Evolutionary conservation across 441 rosid species (phyloP), one percentile per base, ranked within the genome.

Genomic region (Erodium texanum): DNA sequence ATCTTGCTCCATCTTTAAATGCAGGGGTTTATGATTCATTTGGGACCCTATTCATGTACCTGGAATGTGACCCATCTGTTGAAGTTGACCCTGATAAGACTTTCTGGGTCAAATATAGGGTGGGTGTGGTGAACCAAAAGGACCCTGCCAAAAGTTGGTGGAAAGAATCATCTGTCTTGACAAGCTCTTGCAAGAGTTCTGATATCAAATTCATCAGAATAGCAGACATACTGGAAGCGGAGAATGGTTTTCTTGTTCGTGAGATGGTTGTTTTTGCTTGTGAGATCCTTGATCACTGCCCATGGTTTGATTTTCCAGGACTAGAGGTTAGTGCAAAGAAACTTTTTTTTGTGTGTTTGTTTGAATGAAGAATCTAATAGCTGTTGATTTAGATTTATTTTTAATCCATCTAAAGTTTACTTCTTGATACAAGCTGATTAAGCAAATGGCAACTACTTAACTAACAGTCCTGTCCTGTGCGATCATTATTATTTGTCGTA

Each of bases 261-360:
- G 99, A 95, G 77, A 85, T 97, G 16, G 95, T 95, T 84, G 90
- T 90, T 77, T 92, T 95, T 82, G 96, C 92, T 72, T 95, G 99
- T 82, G 99, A 95, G 79, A 92, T 95, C 81, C 78, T 92, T 80
- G 99, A 95, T 75, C 92, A 96, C 86, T 90, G 98, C 77, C 99
- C 99, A 43, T 95, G 99, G 99, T 92, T 95, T 69, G 99, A 95
- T 77, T 95, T 95, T 84, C 83, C 97, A 66, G 99, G 93, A 75
- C 82, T 95, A 63, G 98, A 95, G 98, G 99, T 92, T 74, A 84
- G 95, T 82, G 50, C 64, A 59, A n/a, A n/a, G 58, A n/a, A 50
- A 14, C 18, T 50, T 50, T 50, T 7, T 50, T n/a, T n/a, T n/a
- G n/a, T n/a, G n/a, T n/a, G n/a, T 56, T 56, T 56, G 23, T 20